Evolutionary conservation across 2,329 filamentous ascomycete species (phyloP).

Genomic region (Trichoderma sp.): DNA sequence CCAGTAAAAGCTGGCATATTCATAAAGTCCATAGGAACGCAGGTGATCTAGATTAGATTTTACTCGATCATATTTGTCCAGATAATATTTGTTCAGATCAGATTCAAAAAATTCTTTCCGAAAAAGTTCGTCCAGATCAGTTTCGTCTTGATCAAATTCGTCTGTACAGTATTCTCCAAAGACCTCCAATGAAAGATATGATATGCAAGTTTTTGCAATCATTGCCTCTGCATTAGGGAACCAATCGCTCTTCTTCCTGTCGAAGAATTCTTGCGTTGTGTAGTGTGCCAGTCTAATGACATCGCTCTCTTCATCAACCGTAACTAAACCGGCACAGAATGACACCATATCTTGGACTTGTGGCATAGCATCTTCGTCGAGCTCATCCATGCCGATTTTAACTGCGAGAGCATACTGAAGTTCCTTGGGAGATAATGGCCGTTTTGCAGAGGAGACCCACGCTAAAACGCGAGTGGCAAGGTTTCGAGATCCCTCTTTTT

Average conservation of each 20-base stretch:
- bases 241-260: conserved; percentile 17
- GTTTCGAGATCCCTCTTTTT: neutral
- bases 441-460: conserved; percentile 41
- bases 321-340: conserved; percentile 23
- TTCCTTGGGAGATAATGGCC: conserved; percentile 34
- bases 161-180: neutral
- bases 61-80: no score
- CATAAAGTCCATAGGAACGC: neutral
- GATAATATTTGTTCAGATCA: no score
- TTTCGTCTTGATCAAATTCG: neutral
- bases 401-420: conserved; percentile 44
- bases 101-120: no score
- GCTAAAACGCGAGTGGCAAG: conserved; percentile 26
- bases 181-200: neutral
- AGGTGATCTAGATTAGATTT: neutral
- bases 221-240: neutral
- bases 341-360: conserved; percentile 33
- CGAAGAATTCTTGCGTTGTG: conserved; percentile 46
- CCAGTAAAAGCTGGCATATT: neutral
- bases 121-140: neutral
- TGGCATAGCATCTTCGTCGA: conserved; percentile 31
- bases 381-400: conserved; percentile 22
- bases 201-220: neutral
- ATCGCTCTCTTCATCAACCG: conserved; percentile 40
- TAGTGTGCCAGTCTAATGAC: conserved; percentile 44